Percentiles rank a stretch among this genome's conserved stretches.
phyloP scores from a whole-genome alignment of 2,329 filamentous ascomycete species.

The Hypoxylon sp. region DNA sequence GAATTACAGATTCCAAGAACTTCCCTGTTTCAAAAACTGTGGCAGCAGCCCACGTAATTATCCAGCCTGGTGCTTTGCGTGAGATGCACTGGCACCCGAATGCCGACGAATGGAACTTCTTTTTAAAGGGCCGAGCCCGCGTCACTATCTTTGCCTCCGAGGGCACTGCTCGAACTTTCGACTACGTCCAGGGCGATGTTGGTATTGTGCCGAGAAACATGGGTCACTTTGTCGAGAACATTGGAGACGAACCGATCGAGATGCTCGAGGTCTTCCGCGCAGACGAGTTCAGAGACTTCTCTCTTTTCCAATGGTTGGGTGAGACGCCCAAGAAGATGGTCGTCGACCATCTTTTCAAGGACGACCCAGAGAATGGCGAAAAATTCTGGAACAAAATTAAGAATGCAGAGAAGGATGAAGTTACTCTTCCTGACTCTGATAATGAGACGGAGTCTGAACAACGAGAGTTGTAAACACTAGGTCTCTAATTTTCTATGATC shows the following conservation, averaged over 20 bases:
- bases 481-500: background rate
- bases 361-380: conserved; percentile 72
- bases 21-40: conserved; percentile 82
- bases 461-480: conserved; percentile 42
- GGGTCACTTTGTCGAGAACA: conserved; percentile 87
- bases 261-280: conserved; percentile 83
- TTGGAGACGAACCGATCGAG: conserved; percentile 81
- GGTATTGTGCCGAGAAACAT: conserved; percentile 83
- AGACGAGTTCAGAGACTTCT: conserved; percentile 80
- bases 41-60: conserved; percentile 78
- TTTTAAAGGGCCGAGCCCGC: conserved; percentile 78
- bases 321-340: conserved; percentile 78
- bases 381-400: conserved; percentile 74
- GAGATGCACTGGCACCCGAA: conserved; percentile 89
- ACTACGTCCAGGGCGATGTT: conserved; percentile 81
- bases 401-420: conserved; percentile 71
- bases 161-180: conserved; percentile 79
- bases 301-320: conserved; percentile 81
- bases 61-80: conserved; percentile 78
- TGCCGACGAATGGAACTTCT: conserved; percentile 86
- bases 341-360: conserved; percentile 75
- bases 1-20: conserved; percentile 82
- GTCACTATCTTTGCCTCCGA: conserved; percentile 82
- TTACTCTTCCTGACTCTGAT: conserved; percentile 57
- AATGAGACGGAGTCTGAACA: conserved; percentile 16